These are phyloP conservation scores for Parastagonospora nodorum DNA, from an alignment of 2,329 filamentous ascomycete genomes.

Conservation along the genomic window DNA sequence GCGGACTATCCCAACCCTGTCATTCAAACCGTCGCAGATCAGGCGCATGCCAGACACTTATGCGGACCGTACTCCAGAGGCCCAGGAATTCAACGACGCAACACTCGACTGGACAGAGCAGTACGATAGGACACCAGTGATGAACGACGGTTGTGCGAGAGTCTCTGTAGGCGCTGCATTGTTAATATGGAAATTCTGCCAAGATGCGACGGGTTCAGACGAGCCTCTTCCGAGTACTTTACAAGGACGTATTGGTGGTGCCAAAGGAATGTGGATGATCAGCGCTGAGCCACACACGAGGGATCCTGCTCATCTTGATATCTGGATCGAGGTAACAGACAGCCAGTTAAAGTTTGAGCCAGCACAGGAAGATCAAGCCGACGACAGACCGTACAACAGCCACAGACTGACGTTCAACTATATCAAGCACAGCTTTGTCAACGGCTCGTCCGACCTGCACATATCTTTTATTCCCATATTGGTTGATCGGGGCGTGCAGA, in stretches of 20 bases:
- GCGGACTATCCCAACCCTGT: slow-evolving; percentile 43
- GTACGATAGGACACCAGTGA: slow-evolving; percentile 30
- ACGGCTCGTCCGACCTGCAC: slow-evolving; percentile 64
- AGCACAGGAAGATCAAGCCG: slow-evolving; percentile 54
- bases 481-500: slow-evolving; percentile 61
- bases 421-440: slow-evolving; percentile 53
- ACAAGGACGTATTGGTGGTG: slow-evolving; percentile 72
- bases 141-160: slow-evolving; percentile 63
- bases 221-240: slow-evolving; percentile 69
- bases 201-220: slow-evolving; percentile 61
- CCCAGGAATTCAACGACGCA: slow-evolving; percentile 44
- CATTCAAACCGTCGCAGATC: slow-evolving; percentile 47
- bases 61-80: slow-evolving; percentile 43
- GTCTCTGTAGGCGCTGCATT: slow-evolving; percentile 67
- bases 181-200: slow-evolving; percentile 58
- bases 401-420: slow-evolving; percentile 70
- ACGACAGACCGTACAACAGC: slow-evolving; percentile 46
- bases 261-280: slow-evolving; percentile 77
- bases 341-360: slow-evolving; percentile 72
- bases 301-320: slow-evolving; percentile 47
- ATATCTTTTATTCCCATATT: slow-evolving; percentile 72
- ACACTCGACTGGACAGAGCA: slow-evolving; percentile 24
- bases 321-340: slow-evolving; percentile 68
- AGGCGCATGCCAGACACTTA: slow-evolving; percentile 31
- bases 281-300: slow-evolving; percentile 56